Evolutionary conservation across 306 rosid species (phyloP).

Genomic region (Sesbania bispinosa): DNA sequence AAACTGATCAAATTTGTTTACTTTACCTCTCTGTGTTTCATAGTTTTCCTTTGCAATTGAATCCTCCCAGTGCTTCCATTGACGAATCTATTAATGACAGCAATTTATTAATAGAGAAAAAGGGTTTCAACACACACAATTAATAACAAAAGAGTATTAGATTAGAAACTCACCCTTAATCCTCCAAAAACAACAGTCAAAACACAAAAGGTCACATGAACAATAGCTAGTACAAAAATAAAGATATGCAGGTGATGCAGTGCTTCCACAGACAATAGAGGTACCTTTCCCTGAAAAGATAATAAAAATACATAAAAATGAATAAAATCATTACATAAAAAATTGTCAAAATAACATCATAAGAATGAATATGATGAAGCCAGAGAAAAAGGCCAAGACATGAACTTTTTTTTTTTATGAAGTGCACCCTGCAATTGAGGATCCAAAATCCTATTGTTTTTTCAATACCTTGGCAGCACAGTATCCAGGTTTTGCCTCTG

Average conservation of each 20-base stretch:
- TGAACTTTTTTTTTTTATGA: no score
- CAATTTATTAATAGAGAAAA: neutral
- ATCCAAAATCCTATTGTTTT: no score
- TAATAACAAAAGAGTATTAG: no score
- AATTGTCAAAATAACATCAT: neutral
- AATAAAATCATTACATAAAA: neutral
- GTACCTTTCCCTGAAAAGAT: slow-evolving; percentile 61
- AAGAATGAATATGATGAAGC: neutral
- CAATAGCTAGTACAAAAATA: slow-evolving; percentile 78
- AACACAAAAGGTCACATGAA: slow-evolving; percentile 80
- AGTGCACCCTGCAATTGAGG: no score
- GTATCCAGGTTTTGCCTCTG: slow-evolving; percentile 19
- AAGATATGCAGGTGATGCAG: slow-evolving; percentile 86
- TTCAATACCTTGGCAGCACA: slow-evolving; percentile 56
- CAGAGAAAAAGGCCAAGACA: neutral
- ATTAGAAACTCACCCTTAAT: slow-evolving; percentile 50
- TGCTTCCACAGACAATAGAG: slow-evolving; percentile 71
- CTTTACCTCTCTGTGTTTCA: slow-evolving; percentile 42
- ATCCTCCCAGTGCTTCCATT: slow-evolving; percentile 88
- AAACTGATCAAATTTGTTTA: slow-evolving; percentile 6
- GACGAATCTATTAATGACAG: slow-evolving; percentile 55
- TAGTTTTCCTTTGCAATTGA: slow-evolving; percentile 39
- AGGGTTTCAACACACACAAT: neutral
- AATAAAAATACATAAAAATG: neutral
- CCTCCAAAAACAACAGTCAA: slow-evolving; percentile 79